Conservation (phyloP, 2,329 filamentous ascomycete species). For the Phyllosticta citribraziliensis region DNA sequence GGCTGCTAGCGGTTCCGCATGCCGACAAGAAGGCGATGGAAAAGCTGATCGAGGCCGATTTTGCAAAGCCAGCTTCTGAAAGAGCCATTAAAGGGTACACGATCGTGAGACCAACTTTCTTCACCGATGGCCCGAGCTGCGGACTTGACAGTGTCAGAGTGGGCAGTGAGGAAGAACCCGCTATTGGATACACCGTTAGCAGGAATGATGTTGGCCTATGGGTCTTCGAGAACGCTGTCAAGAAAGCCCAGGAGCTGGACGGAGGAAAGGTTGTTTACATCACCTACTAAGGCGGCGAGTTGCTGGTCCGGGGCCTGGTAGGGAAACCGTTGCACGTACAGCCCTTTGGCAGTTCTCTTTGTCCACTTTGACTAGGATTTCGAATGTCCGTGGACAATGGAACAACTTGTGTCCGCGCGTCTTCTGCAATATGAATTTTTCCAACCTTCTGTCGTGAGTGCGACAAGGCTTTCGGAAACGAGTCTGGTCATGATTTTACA, state of each 20-base stretch:
- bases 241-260: slow-evolving; percentile 18
- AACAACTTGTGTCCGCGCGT: no score
- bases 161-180: slow-evolving; percentile 19
- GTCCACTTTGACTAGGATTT: no score
- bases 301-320: no score
- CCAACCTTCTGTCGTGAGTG: not conserved
- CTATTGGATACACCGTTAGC: slow-evolving; percentile 29
- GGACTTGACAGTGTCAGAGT: slow-evolving; percentile 22
- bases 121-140: slow-evolving; percentile 22
- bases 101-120: slow-evolving; percentile 28
- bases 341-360: no score
- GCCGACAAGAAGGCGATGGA: slow-evolving; percentile 32
- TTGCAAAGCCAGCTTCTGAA: slow-evolving; percentile 7
- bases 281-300: slow-evolving; percentile 18
- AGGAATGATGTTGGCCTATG: slow-evolving; percentile 32
- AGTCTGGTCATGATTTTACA: not conserved
- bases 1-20: slow-evolving; percentile 26
- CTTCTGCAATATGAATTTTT: not conserved
- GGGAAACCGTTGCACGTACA: no score
- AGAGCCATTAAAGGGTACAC: slow-evolving; percentile 18
- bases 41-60: slow-evolving; percentile 18
- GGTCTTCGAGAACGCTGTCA: slow-evolving; percentile 27
- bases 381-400: no score
- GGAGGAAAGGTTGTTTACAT: slow-evolving; percentile 23
- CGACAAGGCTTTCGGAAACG: not conserved